phyloP scores from a whole-genome alignment of 2,329 filamentous ascomycete genomes.

The Clonostachys rosea region DNA sequence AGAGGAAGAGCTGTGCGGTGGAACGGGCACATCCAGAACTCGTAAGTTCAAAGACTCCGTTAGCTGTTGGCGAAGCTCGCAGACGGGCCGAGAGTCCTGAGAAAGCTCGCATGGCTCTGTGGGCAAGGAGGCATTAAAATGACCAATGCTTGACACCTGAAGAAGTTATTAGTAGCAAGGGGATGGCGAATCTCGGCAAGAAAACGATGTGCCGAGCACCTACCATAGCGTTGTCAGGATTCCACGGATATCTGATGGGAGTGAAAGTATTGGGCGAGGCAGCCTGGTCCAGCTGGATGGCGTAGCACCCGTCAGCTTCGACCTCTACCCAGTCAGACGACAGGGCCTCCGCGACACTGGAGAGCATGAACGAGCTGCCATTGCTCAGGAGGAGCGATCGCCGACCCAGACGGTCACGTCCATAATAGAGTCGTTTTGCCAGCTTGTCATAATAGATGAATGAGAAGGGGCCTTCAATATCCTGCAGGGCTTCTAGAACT shows the following conservation, averaged over 20 bases:
- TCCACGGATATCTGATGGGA: too few species aligned
- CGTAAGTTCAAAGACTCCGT: slow-evolving; percentile 59
- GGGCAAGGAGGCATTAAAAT: slow-evolving; percentile 44
- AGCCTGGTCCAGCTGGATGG: slow-evolving; percentile 45
- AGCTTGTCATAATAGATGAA: slow-evolving; percentile 75
- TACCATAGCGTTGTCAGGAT: too few species aligned
- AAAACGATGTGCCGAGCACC: too few species aligned
- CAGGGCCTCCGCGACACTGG: slow-evolving; percentile 61
- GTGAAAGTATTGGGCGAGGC: too few species aligned
- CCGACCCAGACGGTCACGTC: slow-evolving; percentile 81
- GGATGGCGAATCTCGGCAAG: too few species aligned
- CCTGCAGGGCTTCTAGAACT: slow-evolving; percentile 49
- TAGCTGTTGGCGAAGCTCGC: slow-evolving; percentile 48
- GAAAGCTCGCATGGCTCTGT: slow-evolving; percentile 10
- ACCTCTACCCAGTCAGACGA: slow-evolving; percentile 68
- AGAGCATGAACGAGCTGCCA: slow-evolving; percentile 53
- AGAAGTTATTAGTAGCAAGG: slow-evolving; percentile 16
- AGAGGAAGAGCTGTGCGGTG: slow-evolving; percentile 27
- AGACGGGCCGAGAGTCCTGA: slow-evolving; percentile 41
- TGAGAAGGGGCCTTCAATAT: slow-evolving; percentile 78
- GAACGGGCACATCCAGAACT: slow-evolving; percentile 60
- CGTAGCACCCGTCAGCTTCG: slow-evolving; percentile 77
- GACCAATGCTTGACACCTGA: slow-evolving; percentile 49
- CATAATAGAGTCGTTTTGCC: slow-evolving; percentile 66
- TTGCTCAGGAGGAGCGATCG: slow-evolving; percentile 67